A percentile compares a stretch with the other conserved stretches of the same genome.
Evolutionary conservation across 2,329 filamentous ascomycete species (phyloP).

Genomic region (Diaporthe helianthi): DNA sequence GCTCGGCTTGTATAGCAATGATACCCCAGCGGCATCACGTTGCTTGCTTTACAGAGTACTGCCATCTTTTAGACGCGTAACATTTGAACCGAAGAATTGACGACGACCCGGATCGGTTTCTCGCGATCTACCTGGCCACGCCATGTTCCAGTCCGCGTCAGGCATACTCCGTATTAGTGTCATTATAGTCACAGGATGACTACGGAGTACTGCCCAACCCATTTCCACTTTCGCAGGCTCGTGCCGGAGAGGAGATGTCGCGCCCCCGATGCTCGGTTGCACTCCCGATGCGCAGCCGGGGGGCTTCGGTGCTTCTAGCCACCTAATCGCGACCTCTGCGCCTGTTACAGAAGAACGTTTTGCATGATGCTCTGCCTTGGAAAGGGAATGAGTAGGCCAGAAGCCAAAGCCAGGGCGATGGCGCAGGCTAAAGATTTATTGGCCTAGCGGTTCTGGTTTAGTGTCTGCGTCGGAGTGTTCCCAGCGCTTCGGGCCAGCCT

Average conservation of each 20-base stretch:
- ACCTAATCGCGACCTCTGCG: not conserved
- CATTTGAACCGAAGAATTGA: not conserved
- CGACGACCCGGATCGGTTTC: conserved; percentile 2
- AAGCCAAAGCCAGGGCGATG: not conserved
- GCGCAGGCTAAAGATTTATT: not conserved
- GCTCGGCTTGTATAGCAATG: not conserved
- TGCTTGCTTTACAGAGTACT: not conserved
- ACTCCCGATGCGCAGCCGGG: not conserved
- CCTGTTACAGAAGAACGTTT: conserved; percentile 6
- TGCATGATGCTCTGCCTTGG: conserved; percentile 23
- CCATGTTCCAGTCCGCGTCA: conserved; percentile 2
- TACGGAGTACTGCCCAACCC: not conserved
- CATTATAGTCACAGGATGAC: not conserved
- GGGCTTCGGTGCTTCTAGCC: not conserved
- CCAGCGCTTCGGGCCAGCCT: conserved; percentile 21
- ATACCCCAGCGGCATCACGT: not conserved
- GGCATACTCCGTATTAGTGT: not conserved
- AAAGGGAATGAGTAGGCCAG: conserved; percentile 18
- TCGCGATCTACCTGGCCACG: not conserved
- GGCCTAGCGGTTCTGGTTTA: conserved; percentile 3
- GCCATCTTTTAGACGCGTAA: not conserved
- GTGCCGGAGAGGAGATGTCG: not conserved
- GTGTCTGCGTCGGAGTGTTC: conserved; percentile 6
- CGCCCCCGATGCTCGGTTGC: not conserved
- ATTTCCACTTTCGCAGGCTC: not conserved